Evolutionary conservation across 164 flowering plant species (phyloP).

Genomic region (Aristolochia contorta): DNA sequence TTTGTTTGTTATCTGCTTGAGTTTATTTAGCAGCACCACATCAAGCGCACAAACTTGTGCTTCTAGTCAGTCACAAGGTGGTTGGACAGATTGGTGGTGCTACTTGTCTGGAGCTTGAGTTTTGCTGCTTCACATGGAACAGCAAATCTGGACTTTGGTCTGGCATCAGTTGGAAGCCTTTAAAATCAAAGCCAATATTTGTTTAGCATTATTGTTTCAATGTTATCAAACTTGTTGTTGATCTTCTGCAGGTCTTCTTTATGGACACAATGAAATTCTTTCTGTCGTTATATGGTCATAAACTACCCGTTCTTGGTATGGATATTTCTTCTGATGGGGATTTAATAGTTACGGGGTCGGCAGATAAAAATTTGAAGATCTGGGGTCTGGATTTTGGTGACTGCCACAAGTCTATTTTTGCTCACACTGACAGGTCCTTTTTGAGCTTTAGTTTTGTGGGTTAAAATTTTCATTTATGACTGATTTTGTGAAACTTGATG

Average conservation of each 20-base stretch:
- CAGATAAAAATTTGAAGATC: conserved; percentile 89
- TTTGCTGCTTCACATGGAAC: no score
- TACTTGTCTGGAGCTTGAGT: no score
- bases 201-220: no score
- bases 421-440: conserved; percentile 79
- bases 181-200: no score
- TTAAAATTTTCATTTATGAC: neutral
- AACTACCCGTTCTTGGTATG: conserved; percentile 80
- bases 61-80: no score
- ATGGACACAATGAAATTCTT: conserved; percentile 71
- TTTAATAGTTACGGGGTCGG: conserved; percentile 81
- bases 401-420: conserved; percentile 92
- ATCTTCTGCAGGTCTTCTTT: conserved; percentile 53
- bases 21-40: no score
- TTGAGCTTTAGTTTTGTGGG: neutral
- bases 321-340: conserved; percentile 94
- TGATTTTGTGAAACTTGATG: neutral
- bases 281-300: conserved; percentile 83
- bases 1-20: no score
- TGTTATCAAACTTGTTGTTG: conserved; percentile 1
- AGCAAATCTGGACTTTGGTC: no score
- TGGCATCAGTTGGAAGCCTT: no score
- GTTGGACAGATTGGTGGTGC: no score
- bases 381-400: conserved; percentile 99
- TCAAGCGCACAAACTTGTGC: no score